Evolutionary conservation across 495 filamentous ascomycete genomes (phyloP).

Genomic region (Aspergillus heteromorphus): DNA sequence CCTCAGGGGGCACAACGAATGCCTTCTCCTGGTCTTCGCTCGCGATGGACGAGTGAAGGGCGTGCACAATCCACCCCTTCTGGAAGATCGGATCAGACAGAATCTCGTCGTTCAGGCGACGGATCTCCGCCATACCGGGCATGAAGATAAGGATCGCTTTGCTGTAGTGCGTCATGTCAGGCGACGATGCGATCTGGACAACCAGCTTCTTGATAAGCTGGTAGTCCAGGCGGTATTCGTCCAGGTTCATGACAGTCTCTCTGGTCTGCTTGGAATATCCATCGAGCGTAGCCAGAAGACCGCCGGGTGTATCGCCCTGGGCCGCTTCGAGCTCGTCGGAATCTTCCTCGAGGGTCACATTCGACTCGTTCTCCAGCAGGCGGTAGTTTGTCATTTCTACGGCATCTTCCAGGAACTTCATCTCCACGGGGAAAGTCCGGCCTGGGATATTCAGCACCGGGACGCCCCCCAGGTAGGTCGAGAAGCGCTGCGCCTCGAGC

Average conservation of each 20-base stretch:
- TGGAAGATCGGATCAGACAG: constrained; percentile 64
- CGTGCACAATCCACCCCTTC: constrained; percentile 69
- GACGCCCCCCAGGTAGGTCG: constrained; percentile 75
- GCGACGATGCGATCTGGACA: constrained; percentile 61
- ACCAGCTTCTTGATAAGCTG: constrained; percentile 73
- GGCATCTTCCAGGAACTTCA: constrained; percentile 86
- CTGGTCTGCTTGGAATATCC: constrained; percentile 70
- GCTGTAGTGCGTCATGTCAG: constrained; percentile 63
- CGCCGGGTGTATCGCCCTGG: constrained; percentile 31
- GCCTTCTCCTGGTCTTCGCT: constrained; percentile 93
- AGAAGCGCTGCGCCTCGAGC: constrained; percentile 85
- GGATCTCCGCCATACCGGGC: constrained; percentile 90
- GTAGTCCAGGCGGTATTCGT: constrained; percentile 84
- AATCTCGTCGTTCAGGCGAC: constrained; percentile 78
- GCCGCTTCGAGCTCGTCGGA: constrained; percentile 42
- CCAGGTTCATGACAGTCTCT: constrained; percentile 65
- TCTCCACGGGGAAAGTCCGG: constrained; percentile 84
- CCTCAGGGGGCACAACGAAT: constrained; percentile 76
- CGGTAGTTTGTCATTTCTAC: constrained; percentile 73
- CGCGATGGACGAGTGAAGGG: constrained; percentile 90
- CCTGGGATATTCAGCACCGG: constrained; percentile 86
- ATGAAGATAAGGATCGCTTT: constrained; percentile 91
- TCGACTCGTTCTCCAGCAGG: constrained; percentile 45
- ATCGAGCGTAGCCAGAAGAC: constrained; percentile 47
- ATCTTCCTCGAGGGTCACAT: constrained; percentile 39